A percentile compares a stretch with the other conserved stretches of the same genome.
phyloP scores from a whole-genome alignment of 768 basidiomycete species.

The Tylopilus sp. region DNA sequence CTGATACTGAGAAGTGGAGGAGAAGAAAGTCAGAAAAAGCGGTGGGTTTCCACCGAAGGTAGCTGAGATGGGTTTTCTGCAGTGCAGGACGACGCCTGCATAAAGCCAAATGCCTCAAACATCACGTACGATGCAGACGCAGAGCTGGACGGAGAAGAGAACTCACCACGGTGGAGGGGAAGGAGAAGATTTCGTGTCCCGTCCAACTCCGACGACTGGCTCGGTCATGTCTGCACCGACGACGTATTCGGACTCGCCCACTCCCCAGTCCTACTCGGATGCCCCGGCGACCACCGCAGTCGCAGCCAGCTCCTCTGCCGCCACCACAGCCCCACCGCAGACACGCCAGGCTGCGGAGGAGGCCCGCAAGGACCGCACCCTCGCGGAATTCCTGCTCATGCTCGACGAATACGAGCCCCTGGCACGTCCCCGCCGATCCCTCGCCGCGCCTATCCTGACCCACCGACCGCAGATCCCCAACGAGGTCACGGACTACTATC shows the following conservation, averaged over 20 bases:
- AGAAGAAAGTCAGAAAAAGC: slow-evolving; percentile 41
- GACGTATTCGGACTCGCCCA: slow-evolving; percentile 31
- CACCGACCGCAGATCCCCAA: slow-evolving; percentile 73
- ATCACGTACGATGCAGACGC: slow-evolving; percentile 53
- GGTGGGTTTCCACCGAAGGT: slow-evolving; percentile 66
- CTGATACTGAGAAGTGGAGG: background rate
- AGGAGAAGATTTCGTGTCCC: too few relatives aligned
- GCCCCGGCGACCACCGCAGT: slow-evolving; percentile 13
- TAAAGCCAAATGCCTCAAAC: slow-evolving; percentile 97
- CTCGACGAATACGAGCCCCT: slow-evolving; percentile 95
- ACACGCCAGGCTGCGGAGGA: slow-evolving; percentile 74
- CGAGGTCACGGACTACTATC: slow-evolving; percentile 96
- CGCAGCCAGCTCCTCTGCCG: slow-evolving; percentile 19
- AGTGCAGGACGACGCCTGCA: slow-evolving; percentile 60
- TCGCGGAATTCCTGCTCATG: slow-evolving; percentile 94
- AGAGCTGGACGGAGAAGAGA: slow-evolving; percentile 11
- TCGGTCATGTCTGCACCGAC: slow-evolving; percentile 32
- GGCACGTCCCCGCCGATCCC: slow-evolving; percentile 43
- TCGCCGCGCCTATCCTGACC: background rate
- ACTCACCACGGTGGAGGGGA: slow-evolving; percentile 22
- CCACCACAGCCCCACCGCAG: slow-evolving; percentile 35
- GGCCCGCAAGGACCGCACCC: slow-evolving; percentile 82
- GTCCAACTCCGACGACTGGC: slow-evolving; percentile 30
- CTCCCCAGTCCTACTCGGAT: slow-evolving; percentile 25
- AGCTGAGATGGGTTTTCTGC: slow-evolving; percentile 88